Conservation (phyloP, 345 rosid species). For the Eucalyptus grandis region DNA sequence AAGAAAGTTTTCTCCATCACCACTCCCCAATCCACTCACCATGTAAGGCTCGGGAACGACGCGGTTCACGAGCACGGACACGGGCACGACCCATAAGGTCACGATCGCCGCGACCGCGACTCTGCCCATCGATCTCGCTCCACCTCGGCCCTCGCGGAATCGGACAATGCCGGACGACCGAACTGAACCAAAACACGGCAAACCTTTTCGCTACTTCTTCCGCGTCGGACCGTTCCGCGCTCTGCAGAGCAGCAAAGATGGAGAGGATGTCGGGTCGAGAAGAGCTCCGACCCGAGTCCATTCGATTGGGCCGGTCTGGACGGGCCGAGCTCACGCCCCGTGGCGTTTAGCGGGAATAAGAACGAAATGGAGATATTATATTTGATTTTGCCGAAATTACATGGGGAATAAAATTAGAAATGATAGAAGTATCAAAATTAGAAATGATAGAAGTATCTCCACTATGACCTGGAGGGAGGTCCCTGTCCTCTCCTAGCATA, state of each 20-base stretch:
- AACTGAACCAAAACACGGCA: neutral
- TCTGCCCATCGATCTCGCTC: conserved; percentile 44
- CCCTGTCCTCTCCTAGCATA: too few species aligned
- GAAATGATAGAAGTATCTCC: neutral
- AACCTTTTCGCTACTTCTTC: neutral
- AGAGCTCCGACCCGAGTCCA: neutral
- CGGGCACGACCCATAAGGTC: conserved; percentile 72
- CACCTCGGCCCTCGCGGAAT: neutral
- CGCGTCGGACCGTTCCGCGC: neutral
- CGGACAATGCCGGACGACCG: neutral
- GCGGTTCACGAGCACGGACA: conserved; percentile 53
- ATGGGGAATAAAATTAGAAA: neutral
- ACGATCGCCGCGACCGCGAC: conserved; percentile 43
- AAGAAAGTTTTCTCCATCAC: neutral
- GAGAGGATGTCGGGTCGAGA: neutral
- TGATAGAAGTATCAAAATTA: neutral
- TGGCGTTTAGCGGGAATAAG: neutral
- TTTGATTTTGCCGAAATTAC: neutral
- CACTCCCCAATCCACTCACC: conserved; percentile 22
- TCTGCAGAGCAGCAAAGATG: neutral
- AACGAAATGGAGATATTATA: neutral
- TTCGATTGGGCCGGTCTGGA: neutral
- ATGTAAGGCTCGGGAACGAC: conserved; percentile 79
- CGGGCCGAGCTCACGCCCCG: neutral
- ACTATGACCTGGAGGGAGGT: too few species aligned